Conservation (phyloP, 805 yeast species). For the Huiozyma naganishii region DNA sequence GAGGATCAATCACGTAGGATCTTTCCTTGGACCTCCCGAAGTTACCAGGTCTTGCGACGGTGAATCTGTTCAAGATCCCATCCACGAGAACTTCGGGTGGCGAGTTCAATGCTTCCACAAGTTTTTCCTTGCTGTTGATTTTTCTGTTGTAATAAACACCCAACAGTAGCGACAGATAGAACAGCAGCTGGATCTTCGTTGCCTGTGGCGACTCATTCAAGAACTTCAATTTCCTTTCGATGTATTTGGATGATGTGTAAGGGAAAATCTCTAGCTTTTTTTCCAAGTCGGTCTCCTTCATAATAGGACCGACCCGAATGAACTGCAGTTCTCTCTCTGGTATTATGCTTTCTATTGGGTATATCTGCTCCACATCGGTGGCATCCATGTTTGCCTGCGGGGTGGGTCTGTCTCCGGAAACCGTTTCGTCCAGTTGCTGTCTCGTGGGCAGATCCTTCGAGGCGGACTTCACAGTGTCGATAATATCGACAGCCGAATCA, state of each 20-base stretch:
- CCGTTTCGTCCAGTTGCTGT: constrained; percentile 45
- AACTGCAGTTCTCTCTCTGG: constrained; percentile 52
- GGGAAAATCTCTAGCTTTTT: constrained; percentile 53
- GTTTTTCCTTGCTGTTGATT: constrained; percentile 43
- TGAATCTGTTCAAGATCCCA: constrained; percentile 60
- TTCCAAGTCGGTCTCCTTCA: constrained; percentile 43
- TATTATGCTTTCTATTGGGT: constrained; percentile 62
- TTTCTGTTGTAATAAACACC: constrained; percentile 74
- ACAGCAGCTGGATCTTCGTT: constrained; percentile 56
- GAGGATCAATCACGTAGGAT: constrained; percentile 77
- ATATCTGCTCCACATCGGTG: constrained; percentile 71
- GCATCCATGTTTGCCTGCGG: constrained; percentile 72
- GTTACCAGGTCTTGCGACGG: constrained; percentile 51
- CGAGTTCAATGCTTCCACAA: constrained; percentile 50
- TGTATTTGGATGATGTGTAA: constrained; percentile 43
- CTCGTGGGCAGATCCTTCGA: constrained; percentile 68
- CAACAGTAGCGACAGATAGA: constrained; percentile 66
- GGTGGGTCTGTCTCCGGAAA: constrained; percentile 67
- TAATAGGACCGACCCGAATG: constrained; percentile 52
- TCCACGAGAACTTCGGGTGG: constrained; percentile 70
- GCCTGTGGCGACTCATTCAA: constrained; percentile 29
- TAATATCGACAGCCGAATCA: constrained; percentile 66
- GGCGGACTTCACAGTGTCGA: constrained; percentile 62
- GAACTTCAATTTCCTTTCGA: constrained; percentile 36
- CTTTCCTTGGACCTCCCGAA: constrained; percentile 68